Conservation (phyloP, 208 protist genomes). For the Trypanosomatidae sp. region DNA sequence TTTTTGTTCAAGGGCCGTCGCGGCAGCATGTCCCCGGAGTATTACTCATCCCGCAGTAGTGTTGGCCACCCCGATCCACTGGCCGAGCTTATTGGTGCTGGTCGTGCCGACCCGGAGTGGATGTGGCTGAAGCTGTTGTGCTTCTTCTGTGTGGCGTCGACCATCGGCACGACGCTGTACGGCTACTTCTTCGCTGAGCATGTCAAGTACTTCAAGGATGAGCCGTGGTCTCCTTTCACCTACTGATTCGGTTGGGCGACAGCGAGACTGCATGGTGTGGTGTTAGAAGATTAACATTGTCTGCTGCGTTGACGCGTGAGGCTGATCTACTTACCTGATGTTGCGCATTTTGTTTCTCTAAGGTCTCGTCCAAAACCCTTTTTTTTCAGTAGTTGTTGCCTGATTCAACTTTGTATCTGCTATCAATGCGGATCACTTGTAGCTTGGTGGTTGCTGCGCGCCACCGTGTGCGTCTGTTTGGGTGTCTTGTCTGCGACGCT, state of each 20-base stretch:
- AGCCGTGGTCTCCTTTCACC: slow-evolving; percentile 75
- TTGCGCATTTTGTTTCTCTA: too few relatives aligned
- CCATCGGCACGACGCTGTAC: slow-evolving; percentile 69
- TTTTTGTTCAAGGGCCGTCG: slow-evolving; percentile 60
- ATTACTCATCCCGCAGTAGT: slow-evolving; percentile 49
- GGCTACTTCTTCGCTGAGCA: slow-evolving; percentile 75
- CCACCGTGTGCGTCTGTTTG: too few relatives aligned
- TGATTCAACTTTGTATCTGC: too few relatives aligned
- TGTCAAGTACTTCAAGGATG: slow-evolving; percentile 85
- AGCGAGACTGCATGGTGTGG: too few relatives aligned
- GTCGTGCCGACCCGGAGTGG: slow-evolving; percentile 77
- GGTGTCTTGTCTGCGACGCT: too few relatives aligned
- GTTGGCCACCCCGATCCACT: slow-evolving; percentile 64
- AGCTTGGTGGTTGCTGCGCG: too few relatives aligned
- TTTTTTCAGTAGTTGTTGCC: too few relatives aligned
- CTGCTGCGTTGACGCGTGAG: too few relatives aligned
- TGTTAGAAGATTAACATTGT: too few relatives aligned
- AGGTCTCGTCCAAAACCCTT: too few relatives aligned
- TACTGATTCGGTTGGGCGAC: slow-evolving; percentile 15
- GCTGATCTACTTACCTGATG: too few relatives aligned
- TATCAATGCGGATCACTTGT: too few relatives aligned
- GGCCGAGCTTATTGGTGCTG: slow-evolving; percentile 45
- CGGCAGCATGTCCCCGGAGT: slow-evolving; percentile 38
- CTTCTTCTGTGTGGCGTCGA: slow-evolving; percentile 73
- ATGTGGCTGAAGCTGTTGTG: slow-evolving; percentile 84